Evolutionary conservation across 345 rosid species (phyloP).

Genomic region (Syzygium grande): DNA sequence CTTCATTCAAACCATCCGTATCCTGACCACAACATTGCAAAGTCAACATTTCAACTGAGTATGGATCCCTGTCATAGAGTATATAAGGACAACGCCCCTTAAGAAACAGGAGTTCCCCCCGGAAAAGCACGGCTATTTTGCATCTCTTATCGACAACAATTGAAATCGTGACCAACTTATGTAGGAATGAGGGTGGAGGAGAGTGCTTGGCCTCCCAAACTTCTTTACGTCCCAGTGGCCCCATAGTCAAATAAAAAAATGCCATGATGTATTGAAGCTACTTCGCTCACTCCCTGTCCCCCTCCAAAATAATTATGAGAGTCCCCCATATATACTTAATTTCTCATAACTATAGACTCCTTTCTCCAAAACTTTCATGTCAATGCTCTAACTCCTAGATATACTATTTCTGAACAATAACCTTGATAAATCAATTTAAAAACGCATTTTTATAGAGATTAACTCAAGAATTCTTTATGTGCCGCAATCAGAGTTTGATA

Average conservation of each 20-base stretch:
- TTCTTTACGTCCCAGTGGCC: background rate
- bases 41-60: constrained; percentile 60
- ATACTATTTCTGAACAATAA: background rate
- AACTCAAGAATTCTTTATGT: background rate
- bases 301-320: background rate
- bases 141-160: constrained; percentile 2
- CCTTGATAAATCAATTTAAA: background rate
- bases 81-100: constrained; percentile 47
- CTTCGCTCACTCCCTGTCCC: background rate
- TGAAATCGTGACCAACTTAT: background rate
- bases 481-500: background rate
- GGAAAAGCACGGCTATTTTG: background rate
- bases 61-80: constrained; percentile 53
- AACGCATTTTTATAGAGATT: background rate
- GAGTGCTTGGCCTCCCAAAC: background rate
- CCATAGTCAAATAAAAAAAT: background rate
- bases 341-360: background rate
- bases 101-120: constrained; percentile 22
- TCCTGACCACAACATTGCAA: constrained; percentile 79
- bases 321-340: background rate
- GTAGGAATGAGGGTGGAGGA: background rate
- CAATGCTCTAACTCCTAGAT: background rate
- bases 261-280: background rate
- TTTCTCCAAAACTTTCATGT: background rate
- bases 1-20: constrained; percentile 51